Evolutionary conservation across 2,329 filamentous ascomycete genomes (phyloP), one percentile per base, ranked within the genome.

Genomic region (Nannizziopsis arthrosporioides): DNA sequence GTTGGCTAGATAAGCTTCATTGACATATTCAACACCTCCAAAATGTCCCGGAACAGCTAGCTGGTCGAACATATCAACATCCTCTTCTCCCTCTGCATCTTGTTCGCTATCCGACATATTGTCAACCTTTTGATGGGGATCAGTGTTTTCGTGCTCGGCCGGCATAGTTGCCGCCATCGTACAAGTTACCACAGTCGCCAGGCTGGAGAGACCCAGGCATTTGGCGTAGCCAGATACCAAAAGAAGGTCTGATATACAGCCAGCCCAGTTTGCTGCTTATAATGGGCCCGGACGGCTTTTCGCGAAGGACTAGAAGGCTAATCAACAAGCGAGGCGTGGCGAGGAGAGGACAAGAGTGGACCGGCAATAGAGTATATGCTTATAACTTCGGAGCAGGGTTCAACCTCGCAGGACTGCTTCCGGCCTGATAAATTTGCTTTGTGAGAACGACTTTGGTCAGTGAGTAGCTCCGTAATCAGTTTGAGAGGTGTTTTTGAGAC

Each of bases 81-180:
- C 65, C 42, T 69, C 66, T 51, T 69, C 66, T n/a, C 67, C 67
- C 49, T 69, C 67, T 15, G 67, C 67, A 51, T 69, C 67, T 55
- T 65, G 62, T 46, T 69, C 67, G 53, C 67, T 69, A 49, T 68
- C 66, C 38, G 61, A 56, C 51, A 61, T 51, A 47, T 67, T 63
- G 30, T 57, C 50, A 31, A 58, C 58, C 36, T 59, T 56, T 53
- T 61, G n/a, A n/a, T n/a, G 60, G 50, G 60, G 55, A 48, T 59
- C 57, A 41, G 59, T 56, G 53, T 66, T 61, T 51, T 65, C 59
- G 54, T 63, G 59, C 51, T 60, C 59, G 58, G 63, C 61, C 60
- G 62, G 63, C 64, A 63, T 58, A 45, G 59, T 65, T 56, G 66
- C 66, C 62, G 63, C 63, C 64, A 69, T 67, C 49, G 57, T 65